These are phyloP conservation scores for Atalantia buxifolia DNA, from an alignment of 345 rosid species.

Conservation along the genomic window DNA sequence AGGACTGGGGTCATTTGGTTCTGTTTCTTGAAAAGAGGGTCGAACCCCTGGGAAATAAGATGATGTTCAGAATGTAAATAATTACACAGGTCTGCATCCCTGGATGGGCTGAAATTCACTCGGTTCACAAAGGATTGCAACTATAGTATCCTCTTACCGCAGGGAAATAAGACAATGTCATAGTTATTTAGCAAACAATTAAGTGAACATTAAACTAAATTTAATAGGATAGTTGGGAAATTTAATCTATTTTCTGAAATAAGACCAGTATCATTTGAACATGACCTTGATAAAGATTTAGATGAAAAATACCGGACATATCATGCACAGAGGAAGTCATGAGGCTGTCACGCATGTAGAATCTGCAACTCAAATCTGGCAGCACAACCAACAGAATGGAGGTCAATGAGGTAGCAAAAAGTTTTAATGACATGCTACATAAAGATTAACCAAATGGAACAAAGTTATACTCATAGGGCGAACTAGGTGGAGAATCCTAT, in stretches of 20 bases:
- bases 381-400: constrained; percentile 4
- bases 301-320: constrained; percentile 43
- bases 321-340: constrained; percentile 59
- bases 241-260: not conserved
- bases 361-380: constrained; percentile 30
- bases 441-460: not conserved
- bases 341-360: constrained; percentile 16
- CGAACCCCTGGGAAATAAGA: no score
- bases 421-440: not conserved
- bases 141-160: not conserved
- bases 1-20: not conserved
- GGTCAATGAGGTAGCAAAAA: not conserved
- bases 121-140: not conserved
- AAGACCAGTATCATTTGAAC: not conserved
- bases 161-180: not conserved
- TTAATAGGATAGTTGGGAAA: not conserved
- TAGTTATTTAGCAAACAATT: not conserved
- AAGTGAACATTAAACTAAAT: not conserved
- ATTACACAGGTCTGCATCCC: not conserved
- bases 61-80: not conserved
- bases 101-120: not conserved
- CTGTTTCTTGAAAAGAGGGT: not conserved
- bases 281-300: constrained; percentile 10
- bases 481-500: not conserved
- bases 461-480: not conserved